Base-by-base conservation (phyloP, 257 asterid genomes). In the Salvia rosmarinus region DNA sequence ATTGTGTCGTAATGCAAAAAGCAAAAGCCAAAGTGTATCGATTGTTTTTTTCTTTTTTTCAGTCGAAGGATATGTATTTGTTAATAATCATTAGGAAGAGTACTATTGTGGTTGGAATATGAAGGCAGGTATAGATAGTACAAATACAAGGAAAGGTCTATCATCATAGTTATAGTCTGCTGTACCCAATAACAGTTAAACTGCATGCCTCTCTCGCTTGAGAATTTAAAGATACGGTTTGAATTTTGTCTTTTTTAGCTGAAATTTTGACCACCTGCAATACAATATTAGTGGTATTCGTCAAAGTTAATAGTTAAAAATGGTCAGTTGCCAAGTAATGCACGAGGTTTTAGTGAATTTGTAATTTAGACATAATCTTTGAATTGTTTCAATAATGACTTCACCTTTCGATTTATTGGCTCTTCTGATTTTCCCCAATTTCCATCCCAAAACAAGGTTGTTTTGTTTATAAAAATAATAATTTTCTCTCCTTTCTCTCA, bases 21-120 rank as follows among this genome's bases (percentile, higher is more conserved):
- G 40, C 39, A 56, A 56, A 51, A 55, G 10, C 61, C 5, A 4
- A 51, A 49, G 23, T 13, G 30, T 56, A 9, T 21, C 16, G 17
- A 34, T 60, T 60, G 55, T 37, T 21, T 39, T 40, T 69, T 3
- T 40, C 6, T 5, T 12, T 11, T 19, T 64, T 42, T 32, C 51
- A 40, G 14, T 43, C 32, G 54, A 19, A 47, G 56, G 57, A 71
- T 50, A 54, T 58, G 78, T 58, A 58, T 75, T 34, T 47, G 44
- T 37, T 43, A 56, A 35, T 67, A 17, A 40, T 58, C 46, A 30
- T 14, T 37, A 58, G 19, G 1, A 8, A 72, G n/a, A 16, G 23
- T 49, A 43, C 43, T 52, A 49, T 49, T 21, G 59, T 52, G 37
- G 6, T 47, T 11, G 52, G 37, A 23, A 14, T 20, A 1, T 49